These are phyloP conservation scores for Hanseniaspora opuntiae DNA, from an alignment of 805 yeast species.

Conservation along the genomic window DNA sequence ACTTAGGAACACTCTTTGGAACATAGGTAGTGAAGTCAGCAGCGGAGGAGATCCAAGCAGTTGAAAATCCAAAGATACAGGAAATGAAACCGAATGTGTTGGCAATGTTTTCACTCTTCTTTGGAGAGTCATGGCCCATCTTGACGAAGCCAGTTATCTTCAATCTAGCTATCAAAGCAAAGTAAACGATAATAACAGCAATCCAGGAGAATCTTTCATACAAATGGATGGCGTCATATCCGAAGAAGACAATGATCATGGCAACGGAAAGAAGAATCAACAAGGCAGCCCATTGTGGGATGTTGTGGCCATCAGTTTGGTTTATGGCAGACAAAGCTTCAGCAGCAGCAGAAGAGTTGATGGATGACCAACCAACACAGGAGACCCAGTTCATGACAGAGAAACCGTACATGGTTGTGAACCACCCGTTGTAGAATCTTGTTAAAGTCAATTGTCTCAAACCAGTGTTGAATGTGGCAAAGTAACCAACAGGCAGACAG, in stretches of 20 bases:
- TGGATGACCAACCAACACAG: slow-evolving; percentile 92
- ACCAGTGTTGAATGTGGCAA: slow-evolving; percentile 78
- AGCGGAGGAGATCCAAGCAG: slow-evolving; percentile 93
- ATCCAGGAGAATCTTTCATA: slow-evolving; percentile 85
- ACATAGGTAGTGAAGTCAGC: slow-evolving; percentile 85
- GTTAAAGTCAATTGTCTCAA: slow-evolving; percentile 78
- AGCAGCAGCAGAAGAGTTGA: slow-evolving; percentile 80
- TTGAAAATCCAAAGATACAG: slow-evolving; percentile 72
- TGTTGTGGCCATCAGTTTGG: slow-evolving; percentile 29
- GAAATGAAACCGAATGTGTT: slow-evolving; percentile 73
- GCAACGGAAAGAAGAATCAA: slow-evolving; percentile 56
- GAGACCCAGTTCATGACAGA: slow-evolving; percentile 68
- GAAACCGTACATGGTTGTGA: slow-evolving; percentile 54
- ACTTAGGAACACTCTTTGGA: slow-evolving; percentile 46
- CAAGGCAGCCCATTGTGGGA: slow-evolving; percentile 90
- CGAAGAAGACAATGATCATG: slow-evolving; percentile 63
- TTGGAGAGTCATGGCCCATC: slow-evolving; percentile 37
- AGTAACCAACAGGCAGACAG: slow-evolving; percentile 64
- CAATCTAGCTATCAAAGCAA: slow-evolving; percentile 68
- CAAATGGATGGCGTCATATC: slow-evolving; percentile 66
- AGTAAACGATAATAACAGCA: slow-evolving; percentile 59
- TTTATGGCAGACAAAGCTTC: slow-evolving; percentile 69
- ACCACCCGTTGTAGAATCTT: slow-evolving; percentile 63
- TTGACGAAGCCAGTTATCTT: slow-evolving; percentile 52
- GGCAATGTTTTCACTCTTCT: slow-evolving; percentile 55